Conservation (phyloP, 2,329 filamentous ascomycete species). For the Curvularia sp. region DNA sequence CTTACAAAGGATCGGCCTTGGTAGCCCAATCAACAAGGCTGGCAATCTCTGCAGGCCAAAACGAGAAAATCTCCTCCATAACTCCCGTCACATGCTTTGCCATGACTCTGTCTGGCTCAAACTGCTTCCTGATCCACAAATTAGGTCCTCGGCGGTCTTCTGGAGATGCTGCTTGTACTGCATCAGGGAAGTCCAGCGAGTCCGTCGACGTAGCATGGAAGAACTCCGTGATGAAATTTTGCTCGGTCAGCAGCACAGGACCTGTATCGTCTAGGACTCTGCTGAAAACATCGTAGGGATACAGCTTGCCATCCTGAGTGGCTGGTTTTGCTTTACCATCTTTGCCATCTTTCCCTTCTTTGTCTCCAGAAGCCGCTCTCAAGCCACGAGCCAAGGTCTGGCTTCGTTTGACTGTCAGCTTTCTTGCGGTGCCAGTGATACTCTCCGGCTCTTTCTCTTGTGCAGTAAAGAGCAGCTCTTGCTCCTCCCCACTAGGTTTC, state of each 20-base stretch:
- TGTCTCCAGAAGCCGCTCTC: conserved; percentile 71
- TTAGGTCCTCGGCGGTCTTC: conserved; percentile 74
- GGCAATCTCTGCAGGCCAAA: conserved; percentile 79
- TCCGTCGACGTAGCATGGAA: conserved; percentile 92
- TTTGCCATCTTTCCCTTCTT: conserved; percentile 58
- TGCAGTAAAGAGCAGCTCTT: conserved; percentile 85
- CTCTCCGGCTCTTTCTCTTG: conserved; percentile 88
- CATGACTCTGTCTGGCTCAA: conserved; percentile 87
- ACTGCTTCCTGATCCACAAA: conserved; percentile 74
- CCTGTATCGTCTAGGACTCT: conserved; percentile 81
- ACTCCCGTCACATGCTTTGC: conserved; percentile 83
- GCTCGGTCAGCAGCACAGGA: conserved; percentile 86
- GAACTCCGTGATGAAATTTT: conserved; percentile 96
- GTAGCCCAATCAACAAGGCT: conserved; percentile 84
- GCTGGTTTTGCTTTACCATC: conserved; percentile 63
- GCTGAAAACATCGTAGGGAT: conserved; percentile 82
- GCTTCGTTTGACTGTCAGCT: conserved; percentile 91
- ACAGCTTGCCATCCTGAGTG: conserved; percentile 66
- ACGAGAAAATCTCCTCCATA: conserved; percentile 88
- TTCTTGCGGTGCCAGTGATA: conserved; percentile 71
- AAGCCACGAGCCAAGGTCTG: conserved; percentile 82
- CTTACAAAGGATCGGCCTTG: conserved; percentile 79
- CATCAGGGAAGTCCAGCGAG: conserved; percentile 81
- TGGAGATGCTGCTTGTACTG: conserved; percentile 70
- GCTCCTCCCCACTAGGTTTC: conserved; percentile 77